Conservation (phyloP, 495 filamentous ascomycete species). For the Aspergillus taichungensis region DNA sequence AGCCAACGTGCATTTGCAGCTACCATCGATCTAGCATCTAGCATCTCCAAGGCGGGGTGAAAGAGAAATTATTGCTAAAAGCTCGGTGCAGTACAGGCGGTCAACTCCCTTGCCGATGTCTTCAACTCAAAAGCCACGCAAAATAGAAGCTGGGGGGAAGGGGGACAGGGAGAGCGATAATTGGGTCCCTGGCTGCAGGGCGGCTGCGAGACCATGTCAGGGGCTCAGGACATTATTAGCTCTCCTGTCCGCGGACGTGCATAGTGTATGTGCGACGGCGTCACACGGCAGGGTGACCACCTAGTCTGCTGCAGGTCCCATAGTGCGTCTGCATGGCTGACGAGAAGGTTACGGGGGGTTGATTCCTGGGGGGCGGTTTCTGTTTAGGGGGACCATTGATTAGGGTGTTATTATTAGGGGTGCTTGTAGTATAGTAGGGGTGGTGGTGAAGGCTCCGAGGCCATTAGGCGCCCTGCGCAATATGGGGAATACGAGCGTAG, state of each 20-base stretch:
- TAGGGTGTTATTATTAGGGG: too few relatives aligned
- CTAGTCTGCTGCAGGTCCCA: constrained; percentile 10
- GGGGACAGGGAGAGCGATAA: neutral
- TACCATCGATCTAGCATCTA: neutral
- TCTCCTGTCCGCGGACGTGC: neutral
- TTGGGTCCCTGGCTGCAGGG: neutral
- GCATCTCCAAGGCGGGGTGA: neutral
- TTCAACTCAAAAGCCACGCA: constrained; percentile 5
- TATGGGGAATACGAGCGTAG: too few relatives aligned
- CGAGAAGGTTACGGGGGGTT: neutral
- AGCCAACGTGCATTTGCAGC: too few relatives aligned
- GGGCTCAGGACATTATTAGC: constrained; percentile 5
- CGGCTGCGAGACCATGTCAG: constrained; percentile 4
- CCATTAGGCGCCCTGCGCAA: too few relatives aligned
- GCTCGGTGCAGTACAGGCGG: neutral
- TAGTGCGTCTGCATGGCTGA: constrained; percentile 6
- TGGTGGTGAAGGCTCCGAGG: too few relatives aligned
- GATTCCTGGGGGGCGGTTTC: neutral
- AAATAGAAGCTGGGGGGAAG: neutral
- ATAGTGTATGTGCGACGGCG: constrained; percentile 3
- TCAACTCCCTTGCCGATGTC: constrained; percentile 7
- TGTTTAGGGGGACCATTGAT: neutral
- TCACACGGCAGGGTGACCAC: constrained; percentile 6
- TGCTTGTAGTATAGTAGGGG: too few relatives aligned
- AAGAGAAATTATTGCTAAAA: neutral